Evolutionary conservation across 805 yeast species (phyloP).

Genomic region (Yamadazyma laniorum): DNA sequence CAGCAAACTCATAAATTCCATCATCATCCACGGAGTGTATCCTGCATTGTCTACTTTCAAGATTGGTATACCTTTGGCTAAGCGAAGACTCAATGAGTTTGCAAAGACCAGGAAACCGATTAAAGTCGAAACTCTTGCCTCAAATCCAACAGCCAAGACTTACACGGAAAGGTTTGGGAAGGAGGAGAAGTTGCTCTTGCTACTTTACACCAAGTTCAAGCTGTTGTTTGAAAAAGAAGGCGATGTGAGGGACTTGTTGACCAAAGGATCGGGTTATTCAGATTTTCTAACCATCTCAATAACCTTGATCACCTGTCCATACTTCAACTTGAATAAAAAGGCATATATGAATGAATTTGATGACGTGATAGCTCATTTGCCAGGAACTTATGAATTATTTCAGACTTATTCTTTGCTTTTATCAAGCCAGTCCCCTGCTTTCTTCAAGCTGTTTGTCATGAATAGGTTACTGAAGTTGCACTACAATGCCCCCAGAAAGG

Average conservation of each 20-base stretch:
- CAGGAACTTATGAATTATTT: constrained; percentile 69
- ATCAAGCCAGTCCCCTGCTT: constrained; percentile 45
- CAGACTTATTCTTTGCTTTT: constrained; percentile 59
- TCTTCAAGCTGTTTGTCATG: constrained; percentile 49
- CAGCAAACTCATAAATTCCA: constrained; percentile 58
- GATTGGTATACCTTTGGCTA: constrained; percentile 63
- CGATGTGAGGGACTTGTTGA: constrained; percentile 51
- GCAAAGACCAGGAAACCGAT: constrained; percentile 26
- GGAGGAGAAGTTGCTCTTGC: constrained; percentile 21
- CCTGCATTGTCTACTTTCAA: constrained; percentile 53
- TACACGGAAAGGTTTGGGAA: constrained; percentile 18
- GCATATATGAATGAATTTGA: constrained; percentile 15
- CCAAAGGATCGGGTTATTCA: constrained; percentile 66
- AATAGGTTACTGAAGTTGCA: constrained; percentile 54
- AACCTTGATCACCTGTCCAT: constrained; percentile 39
- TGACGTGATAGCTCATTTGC: constrained; percentile 36
- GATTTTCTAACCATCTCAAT: constrained; percentile 54
- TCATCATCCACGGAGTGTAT: constrained; percentile 71
- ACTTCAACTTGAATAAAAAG: constrained; percentile 17
- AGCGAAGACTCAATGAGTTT: constrained; percentile 55
- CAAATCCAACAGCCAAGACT: constrained; percentile 6
- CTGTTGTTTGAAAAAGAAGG: constrained; percentile 38
- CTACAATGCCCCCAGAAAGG: constrained; percentile 45
- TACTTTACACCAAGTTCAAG: constrained; percentile 30
- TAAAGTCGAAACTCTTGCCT: constrained; percentile 19